These are phyloP conservation scores for Mesotaenium endlicherianum DNA, from an alignment of 139 green algal genomes.

Conservation along the genomic window DNA sequence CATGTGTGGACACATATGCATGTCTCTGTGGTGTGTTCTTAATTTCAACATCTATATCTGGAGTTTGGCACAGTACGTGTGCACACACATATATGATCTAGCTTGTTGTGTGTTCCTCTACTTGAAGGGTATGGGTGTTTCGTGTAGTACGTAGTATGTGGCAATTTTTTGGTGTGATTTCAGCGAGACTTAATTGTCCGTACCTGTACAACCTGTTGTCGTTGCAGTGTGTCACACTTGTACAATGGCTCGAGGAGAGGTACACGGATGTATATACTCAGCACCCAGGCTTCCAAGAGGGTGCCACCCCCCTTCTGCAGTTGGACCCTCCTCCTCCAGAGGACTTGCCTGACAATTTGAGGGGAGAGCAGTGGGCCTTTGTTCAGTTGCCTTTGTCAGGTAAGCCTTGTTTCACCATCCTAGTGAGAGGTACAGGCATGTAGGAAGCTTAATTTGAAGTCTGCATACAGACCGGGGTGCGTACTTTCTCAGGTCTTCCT, in stretches of 20 bases:
- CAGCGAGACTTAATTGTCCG: background rate
- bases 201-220: no score
- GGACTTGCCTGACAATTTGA: conserved; percentile 81
- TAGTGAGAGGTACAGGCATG: no score
- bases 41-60: no score
- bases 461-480: background rate
- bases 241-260: conserved; percentile 81
- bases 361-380: conserved; percentile 94
- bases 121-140: no score
- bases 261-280: conserved; percentile 82
- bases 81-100: no score
- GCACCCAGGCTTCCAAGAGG: conserved; percentile 79
- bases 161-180: background rate
- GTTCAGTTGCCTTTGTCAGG: conserved; percentile 86
- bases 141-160: no score
- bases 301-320: conserved; percentile 73
- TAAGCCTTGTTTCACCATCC: conserved; percentile 54
- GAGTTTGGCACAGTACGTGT: no score
- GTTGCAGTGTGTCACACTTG: conserved; percentile 46
- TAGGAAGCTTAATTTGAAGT: conserved; percentile 61
- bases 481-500: background rate
- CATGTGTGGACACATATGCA: no score
- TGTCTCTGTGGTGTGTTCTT: no score
- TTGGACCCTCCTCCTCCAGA: conserved; percentile 75
- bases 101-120: no score